A percentile compares a stretch with the other conserved stretches of the same genome.
phyloP scores from a whole-genome alignment of 2,329 filamentous ascomycete genomes.

The Stagonosporopsis vannaccii region DNA sequence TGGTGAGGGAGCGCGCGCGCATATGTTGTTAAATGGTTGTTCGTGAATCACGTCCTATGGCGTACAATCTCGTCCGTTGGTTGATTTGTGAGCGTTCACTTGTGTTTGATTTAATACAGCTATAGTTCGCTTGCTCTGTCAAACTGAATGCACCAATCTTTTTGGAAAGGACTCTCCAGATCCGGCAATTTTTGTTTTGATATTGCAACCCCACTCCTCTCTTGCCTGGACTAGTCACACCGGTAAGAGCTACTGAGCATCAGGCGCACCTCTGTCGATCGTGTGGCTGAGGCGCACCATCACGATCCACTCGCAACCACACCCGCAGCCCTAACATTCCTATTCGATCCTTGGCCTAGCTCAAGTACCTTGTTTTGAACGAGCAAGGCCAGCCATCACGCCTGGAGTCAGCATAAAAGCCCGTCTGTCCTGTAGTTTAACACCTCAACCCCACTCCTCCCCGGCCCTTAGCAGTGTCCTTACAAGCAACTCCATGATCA shows the following conservation, averaged over 20 bases:
- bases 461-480: not conserved
- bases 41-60: no score
- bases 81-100: no score
- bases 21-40: not conserved
- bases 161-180: not conserved
- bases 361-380: not conserved
- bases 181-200: not conserved
- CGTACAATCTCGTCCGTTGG: no score
- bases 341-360: not conserved
- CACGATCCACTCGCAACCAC: conserved; percentile 1
- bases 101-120: no score
- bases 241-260: not conserved
- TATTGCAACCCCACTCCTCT: not conserved
- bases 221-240: not conserved
- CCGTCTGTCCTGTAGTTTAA: not conserved
- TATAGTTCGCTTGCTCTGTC: no score
- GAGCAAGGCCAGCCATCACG: not conserved
- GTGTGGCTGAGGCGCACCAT: conserved; percentile 10
- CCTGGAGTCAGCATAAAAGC: not conserved
- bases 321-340: not conserved
- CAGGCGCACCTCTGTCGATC: conserved; percentile 3
- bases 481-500: not conserved
- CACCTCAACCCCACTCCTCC: not conserved
- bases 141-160: no score
- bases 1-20: not conserved